Evolutionary conservation across 23 red algal species (phyloP).

Genomic region (Agarophyton chilense): DNA sequence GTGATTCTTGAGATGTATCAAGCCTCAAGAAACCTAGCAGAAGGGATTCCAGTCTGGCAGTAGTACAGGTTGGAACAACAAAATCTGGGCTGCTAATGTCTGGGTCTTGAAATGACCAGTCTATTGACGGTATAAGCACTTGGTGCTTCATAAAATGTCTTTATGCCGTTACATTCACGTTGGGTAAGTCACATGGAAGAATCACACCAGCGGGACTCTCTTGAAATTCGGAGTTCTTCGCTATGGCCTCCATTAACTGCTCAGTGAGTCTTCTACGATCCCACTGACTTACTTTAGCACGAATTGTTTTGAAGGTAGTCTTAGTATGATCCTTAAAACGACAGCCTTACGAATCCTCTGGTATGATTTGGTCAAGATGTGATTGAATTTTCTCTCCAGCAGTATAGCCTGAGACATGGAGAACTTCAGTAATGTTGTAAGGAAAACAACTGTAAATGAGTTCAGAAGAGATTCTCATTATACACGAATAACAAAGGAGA

Average conservation of each 20-base stretch:
- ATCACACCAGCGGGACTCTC: slow-evolving; percentile 1
- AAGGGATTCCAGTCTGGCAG: slow-evolving; percentile 36
- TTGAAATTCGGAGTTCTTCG: not conserved
- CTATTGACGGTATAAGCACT: slow-evolving; percentile 9
- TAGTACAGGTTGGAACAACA: slow-evolving; percentile 63
- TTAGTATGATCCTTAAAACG: slow-evolving; percentile 6
- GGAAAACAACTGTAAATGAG: slow-evolving; percentile 11
- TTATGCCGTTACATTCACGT: slow-evolving; percentile 33
- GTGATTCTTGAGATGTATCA: not conserved
- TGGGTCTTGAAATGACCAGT: not conserved
- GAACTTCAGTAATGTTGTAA: not conserved
- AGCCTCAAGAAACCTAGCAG: slow-evolving; percentile 21
- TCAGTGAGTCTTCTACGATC: slow-evolving; percentile 26
- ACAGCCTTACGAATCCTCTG: not conserved
- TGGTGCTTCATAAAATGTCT: slow-evolving; percentile 36
- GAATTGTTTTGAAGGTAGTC: slow-evolving; percentile 11
- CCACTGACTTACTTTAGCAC: slow-evolving; percentile 4
- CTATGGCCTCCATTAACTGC: slow-evolving; percentile 5
- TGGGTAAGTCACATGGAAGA: slow-evolving; percentile 23
- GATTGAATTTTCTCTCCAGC: not conserved
- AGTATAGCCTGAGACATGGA: not conserved
- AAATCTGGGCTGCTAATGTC: slow-evolving; percentile 68
- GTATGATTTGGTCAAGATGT: too few species aligned
- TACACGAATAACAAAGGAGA: slow-evolving; percentile 24
- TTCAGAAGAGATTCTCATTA: slow-evolving; percentile 33